Conservation (phyloP, 1,139 yeast species). For the Hemisphaericaspora lyxosophila region DNA sequence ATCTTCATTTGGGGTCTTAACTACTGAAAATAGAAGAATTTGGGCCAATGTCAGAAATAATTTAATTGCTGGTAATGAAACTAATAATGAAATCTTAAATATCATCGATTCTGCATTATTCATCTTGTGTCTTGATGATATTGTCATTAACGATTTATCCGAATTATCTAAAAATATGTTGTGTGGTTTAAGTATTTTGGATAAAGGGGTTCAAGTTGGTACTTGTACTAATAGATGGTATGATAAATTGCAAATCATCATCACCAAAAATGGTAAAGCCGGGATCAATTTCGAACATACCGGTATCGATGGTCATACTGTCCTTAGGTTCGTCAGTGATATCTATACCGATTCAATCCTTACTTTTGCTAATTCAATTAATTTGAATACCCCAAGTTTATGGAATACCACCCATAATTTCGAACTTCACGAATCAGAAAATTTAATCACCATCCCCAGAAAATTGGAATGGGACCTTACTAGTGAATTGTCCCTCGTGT, state of each 20-base stretch:
- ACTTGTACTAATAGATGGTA: slow-evolving; percentile 96
- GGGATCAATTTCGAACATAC: slow-evolving; percentile 95
- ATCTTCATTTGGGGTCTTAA: slow-evolving; percentile 83
- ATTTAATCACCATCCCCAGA: slow-evolving; percentile 68
- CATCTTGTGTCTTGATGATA: slow-evolving; percentile 78
- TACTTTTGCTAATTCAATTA: slow-evolving; percentile 81
- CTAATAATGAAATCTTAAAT: slow-evolving; percentile 67
- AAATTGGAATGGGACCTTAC: slow-evolving; percentile 88
- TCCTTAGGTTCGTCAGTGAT: slow-evolving; percentile 81
- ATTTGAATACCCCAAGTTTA: slow-evolving; percentile 75
- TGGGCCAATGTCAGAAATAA: slow-evolving; percentile 77
- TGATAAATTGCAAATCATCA: slow-evolving; percentile 84
- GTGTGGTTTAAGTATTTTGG: slow-evolving; percentile 78
- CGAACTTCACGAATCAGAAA: slow-evolving; percentile 18
- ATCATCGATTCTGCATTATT: slow-evolving; percentile 81
- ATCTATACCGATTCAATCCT: slow-evolving; percentile 88
- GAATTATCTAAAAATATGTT: slow-evolving; percentile 79
- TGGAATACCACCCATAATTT: slow-evolving; percentile 40
- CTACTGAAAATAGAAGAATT: slow-evolving; percentile 81
- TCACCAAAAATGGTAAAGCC: slow-evolving; percentile 89
- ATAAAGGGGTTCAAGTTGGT: slow-evolving; percentile 86
- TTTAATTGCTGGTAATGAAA: slow-evolving; percentile 40
- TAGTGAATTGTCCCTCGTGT: slow-evolving; percentile 69
- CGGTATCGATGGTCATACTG: slow-evolving; percentile 95
- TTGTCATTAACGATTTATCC: slow-evolving; percentile 62